Base-by-base conservation (phyloP, 345 rosid species). In the Euphorbia peplus region DNA sequence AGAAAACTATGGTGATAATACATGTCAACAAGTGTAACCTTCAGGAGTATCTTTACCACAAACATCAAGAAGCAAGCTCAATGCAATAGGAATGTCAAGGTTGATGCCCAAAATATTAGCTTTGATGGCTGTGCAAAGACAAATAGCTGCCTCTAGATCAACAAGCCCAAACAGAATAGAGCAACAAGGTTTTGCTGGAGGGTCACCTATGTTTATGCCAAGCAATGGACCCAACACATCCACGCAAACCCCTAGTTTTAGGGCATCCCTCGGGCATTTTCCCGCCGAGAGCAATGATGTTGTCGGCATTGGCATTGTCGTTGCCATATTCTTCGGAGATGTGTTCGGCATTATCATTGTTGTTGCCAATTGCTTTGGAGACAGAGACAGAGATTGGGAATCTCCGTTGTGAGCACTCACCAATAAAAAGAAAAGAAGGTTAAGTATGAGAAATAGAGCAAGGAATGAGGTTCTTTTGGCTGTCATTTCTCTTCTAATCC, bases 91-190 rank as follows among this genome's bases (percentile, higher is more conserved):
- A 21, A 84, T 25, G 70, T 84, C 76, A 39, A 84, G 77, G 78
- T 80, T 78, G 70, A 84, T 78, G 26, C 88, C 88, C 70, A 84
- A 72, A 66, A 84, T 21, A 66, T 80, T 82, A 55, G 81, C 86
- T 78, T 78, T 82, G 35, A 84, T 78, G 39, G 86, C 86, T 2
- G 88, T 84, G 80, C 88, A 84, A 46, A 84, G 88, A 71, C 88
- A 84, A 44, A 76, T 66, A 51, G 88, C 86, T 22, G 88, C 86
- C 61, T 84, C 88, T 50, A 82, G 75, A 73, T 84, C 83, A 41
- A 76, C 81, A 2, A 84, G 86, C 46, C 84, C 86, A 58, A 73
- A 61, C 35, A 84, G 57, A 56, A 84, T 77, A 67, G 74, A 64
- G 69, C 88, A 84, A 73, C 88, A 84, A 29, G 86, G 88, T 67